Conservation (phyloP, 1,284 basidiomycete genomes). For the Moesziomyces antarcticus region DNA sequence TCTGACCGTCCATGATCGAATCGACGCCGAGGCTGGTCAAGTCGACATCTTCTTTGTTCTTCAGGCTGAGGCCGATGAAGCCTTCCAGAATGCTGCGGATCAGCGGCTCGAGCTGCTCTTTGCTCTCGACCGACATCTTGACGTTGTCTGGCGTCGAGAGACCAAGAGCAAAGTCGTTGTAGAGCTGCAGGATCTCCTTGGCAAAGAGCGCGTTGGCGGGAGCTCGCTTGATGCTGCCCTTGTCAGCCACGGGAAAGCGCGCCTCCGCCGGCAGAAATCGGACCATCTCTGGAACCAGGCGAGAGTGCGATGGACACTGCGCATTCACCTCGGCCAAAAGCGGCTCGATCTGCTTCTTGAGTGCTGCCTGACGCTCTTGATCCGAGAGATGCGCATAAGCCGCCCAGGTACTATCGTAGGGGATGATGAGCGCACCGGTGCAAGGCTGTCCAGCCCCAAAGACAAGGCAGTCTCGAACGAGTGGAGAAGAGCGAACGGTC, state of each 20-base stretch:
- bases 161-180: slow-evolving; percentile 39
- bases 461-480: slow-evolving; percentile 72
- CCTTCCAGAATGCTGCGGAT: slow-evolving; percentile 22
- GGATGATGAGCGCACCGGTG: slow-evolving; percentile 74
- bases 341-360: slow-evolving; percentile 32
- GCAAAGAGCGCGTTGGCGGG: slow-evolving; percentile 25
- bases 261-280: slow-evolving; percentile 10
- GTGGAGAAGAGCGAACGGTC: slow-evolving; percentile 46
- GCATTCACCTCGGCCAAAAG: slow-evolving; percentile 30
- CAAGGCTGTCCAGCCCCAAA: slow-evolving; percentile 74
- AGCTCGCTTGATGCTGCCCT: slow-evolving; percentile 38
- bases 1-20: slow-evolving; percentile 73
- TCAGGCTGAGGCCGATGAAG: slow-evolving; percentile 55
- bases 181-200: slow-evolving; percentile 26
- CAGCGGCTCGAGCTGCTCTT: slow-evolving; percentile 14
- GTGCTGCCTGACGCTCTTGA: slow-evolving; percentile 17
- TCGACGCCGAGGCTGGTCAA: slow-evolving; percentile 72
- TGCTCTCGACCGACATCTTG: slow-evolving; percentile 11
- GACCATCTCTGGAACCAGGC: slow-evolving; percentile 46
- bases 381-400: slow-evolving; percentile 35
- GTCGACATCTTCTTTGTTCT: slow-evolving; percentile 62
- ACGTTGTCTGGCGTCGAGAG: slow-evolving; percentile 24
- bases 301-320: slow-evolving; percentile 38
- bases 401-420: slow-evolving; percentile 70
- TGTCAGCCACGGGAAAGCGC: slow-evolving; percentile 34